Percentiles rank a stretch among this genome's conserved stretches.
phyloP scores from a whole-genome alignment of 805 yeast genomes.

The Starmerella floricola region DNA sequence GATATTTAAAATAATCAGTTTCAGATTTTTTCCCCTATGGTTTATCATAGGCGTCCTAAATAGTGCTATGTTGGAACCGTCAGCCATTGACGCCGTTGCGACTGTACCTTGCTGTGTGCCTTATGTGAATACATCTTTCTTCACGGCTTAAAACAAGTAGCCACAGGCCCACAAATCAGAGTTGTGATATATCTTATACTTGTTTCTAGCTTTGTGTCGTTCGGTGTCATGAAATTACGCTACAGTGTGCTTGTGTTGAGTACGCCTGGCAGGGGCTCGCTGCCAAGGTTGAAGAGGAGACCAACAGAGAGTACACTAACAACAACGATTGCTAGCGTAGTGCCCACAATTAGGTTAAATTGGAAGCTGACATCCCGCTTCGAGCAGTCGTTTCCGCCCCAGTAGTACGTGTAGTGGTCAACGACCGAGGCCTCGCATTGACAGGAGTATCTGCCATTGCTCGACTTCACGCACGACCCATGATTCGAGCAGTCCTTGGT shows the following conservation, averaged over 20 bases:
- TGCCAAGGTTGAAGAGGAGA: conserved; percentile 43
- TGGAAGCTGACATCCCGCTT: conserved; percentile 56
- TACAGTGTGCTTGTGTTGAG: conserved; percentile 28
- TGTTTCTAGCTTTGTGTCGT: not conserved
- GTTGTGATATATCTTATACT: not conserved
- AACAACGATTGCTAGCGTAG: conserved; percentile 40
- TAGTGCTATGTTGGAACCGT: too few relatives aligned
- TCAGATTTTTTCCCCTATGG: too few relatives aligned
- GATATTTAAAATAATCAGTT: too few relatives aligned
- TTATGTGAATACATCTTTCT: too few relatives aligned
- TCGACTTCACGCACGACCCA: conserved; percentile 29
- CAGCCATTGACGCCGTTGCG: too few relatives aligned
- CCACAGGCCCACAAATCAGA: not conserved
- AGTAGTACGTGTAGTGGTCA: conserved; percentile 25
- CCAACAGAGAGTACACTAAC: conserved; percentile 37
- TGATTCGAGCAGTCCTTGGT: conserved; percentile 31
- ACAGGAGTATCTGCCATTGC: conserved; percentile 28
- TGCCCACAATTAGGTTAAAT: conserved; percentile 61
- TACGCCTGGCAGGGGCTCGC: conserved; percentile 56
- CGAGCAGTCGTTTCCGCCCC: conserved; percentile 43
- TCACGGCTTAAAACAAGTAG: too few relatives aligned
- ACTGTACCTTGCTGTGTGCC: too few relatives aligned
- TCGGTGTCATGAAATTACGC: not conserved
- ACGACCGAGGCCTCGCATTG: conserved; percentile 27
- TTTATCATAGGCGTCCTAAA: too few relatives aligned